A percentile compares a stretch with the other conserved stretches of the same genome.
Evolutionary conservation across 495 filamentous ascomycete species (phyloP).

Genomic region (Penicillium maclennaniae): DNA sequence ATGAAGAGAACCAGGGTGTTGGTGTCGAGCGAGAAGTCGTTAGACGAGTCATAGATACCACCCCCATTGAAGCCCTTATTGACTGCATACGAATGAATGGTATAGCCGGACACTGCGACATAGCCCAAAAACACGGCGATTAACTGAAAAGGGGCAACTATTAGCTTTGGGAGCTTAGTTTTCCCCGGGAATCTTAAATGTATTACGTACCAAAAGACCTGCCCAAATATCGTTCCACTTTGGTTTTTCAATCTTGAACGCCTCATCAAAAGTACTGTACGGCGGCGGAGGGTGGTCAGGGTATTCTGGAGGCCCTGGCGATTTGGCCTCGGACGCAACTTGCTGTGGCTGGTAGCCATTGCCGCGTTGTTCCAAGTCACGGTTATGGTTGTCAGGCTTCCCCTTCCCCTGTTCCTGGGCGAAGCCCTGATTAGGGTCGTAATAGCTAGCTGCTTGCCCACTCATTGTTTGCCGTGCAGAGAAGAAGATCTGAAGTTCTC

Average conservation of each 20-base stretch:
- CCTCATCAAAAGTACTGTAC: conserved; percentile 60
- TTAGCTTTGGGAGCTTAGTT: not conserved
- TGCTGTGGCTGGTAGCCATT: conserved; percentile 19
- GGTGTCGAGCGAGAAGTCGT: conserved; percentile 65
- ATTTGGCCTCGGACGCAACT: conserved; percentile 17
- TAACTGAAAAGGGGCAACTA: conserved; percentile 45
- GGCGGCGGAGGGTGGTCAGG: conserved; percentile 29
- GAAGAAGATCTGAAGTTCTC: not conserved
- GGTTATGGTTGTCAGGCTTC: conserved; percentile 5
- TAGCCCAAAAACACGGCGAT: conserved; percentile 72
- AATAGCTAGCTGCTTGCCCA: conserved; percentile 42
- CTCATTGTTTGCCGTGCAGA: conserved; percentile 33
- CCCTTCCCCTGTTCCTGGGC: conserved; percentile 11
- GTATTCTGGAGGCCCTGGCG: conserved; percentile 26
- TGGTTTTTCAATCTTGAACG: conserved; percentile 74
- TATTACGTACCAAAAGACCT: conserved; percentile 58
- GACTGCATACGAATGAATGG: conserved; percentile 69
- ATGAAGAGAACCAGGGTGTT: conserved; percentile 83
- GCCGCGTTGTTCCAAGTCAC: conserved; percentile 19
- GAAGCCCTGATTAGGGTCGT: conserved; percentile 30
- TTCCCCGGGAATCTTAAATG: not conserved
- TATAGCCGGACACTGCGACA: conserved; percentile 69
- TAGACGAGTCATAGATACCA: conserved; percentile 65
- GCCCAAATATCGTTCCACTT: conserved; percentile 91
- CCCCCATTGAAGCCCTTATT: conserved; percentile 65